phyloP scores from a whole-genome alignment of 805 yeast genomes.

The Kuraishia borneana region DNA sequence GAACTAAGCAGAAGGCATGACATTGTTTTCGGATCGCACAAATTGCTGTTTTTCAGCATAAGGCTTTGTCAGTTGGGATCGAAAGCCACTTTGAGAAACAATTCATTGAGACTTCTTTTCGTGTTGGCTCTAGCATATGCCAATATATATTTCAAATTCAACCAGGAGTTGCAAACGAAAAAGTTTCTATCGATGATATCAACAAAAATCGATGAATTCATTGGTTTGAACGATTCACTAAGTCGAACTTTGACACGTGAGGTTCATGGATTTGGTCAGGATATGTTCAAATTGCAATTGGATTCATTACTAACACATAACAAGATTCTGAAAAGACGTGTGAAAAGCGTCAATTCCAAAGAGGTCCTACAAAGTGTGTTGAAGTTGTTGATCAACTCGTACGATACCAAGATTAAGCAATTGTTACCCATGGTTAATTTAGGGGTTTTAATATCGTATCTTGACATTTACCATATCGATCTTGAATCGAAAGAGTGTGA shows the following conservation, averaged over 20 bases:
- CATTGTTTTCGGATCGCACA: slow-evolving; percentile 8
- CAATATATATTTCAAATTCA: slow-evolving; percentile 8
- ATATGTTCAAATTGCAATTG: slow-evolving; percentile 5
- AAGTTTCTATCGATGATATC: slow-evolving; percentile 7
- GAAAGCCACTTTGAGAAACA: slow-evolving; percentile 2
- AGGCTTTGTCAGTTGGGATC: slow-evolving; percentile 8
- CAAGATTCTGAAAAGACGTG: slow-evolving; percentile 1
- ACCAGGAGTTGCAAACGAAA: slow-evolving; percentile 8
- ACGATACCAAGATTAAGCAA: slow-evolving; percentile 8
- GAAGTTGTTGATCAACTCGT: slow-evolving; percentile 9
- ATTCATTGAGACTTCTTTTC: slow-evolving; percentile 4
- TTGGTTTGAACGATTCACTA: slow-evolving; percentile 8
- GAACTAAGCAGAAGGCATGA: slow-evolving; percentile 1
- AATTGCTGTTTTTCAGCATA: slow-evolving; percentile 8
- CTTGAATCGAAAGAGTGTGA: slow-evolving; percentile 7
- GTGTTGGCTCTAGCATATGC: slow-evolving; percentile 8
- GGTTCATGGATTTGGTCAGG: not conserved
- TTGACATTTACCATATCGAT: slow-evolving; percentile 15
- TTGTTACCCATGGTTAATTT: slow-evolving; percentile 9
- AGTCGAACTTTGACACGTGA: not conserved
- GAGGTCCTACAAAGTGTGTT: slow-evolving; percentile 8
- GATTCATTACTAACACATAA: not conserved
- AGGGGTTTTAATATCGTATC: slow-evolving; percentile 10
- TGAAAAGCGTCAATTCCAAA: slow-evolving; percentile 2
- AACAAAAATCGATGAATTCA: not conserved